Evolutionary conservation across 2,329 filamentous ascomycete genomes (phyloP), one percentile per base, ranked within the genome.

Genomic region (Penicillium fuscoglaucum): DNA sequence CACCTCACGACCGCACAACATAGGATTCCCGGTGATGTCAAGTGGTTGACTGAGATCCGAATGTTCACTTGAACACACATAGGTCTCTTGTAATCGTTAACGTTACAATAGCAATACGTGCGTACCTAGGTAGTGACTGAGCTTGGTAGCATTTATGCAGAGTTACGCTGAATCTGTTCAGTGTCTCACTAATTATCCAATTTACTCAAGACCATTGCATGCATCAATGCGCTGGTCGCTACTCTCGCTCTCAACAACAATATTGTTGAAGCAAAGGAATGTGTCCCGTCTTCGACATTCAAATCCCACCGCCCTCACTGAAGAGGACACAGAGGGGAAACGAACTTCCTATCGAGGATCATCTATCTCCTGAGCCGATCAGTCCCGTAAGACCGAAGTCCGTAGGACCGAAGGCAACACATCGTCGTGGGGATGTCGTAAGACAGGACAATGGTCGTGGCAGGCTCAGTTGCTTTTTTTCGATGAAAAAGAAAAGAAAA

Each of bases 231-330:
- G 6, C 19, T n/a, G 26, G 15, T 33, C 13, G 6, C 19, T 52
- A 46, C 33, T 46, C 19, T 29, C 2, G 10, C 55, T 35, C 17
- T 41, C 28, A 51, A 33, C 46, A 29, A 15, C 17, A 41, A 31
- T 13, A 39, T 24, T 28, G 26, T 54, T 52, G 46, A 40, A 10
- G 47, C 39, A 45, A 58, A 61, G 59, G 59, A 61, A 74, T 75
- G 76, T 82, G 77, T 86, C 86, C 86, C 84, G 81, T 87, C 83
- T 83, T 87, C 85, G 86, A 87, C 87, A 88, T 87, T 84, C 80
- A 77, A 77, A 79, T 78, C 84, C 81, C 85, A 86, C 87, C 84
- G 86, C 85, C 84, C 82, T 87, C 86, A 87, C 71, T 83, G 63
- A 86, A 89, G 85, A 86, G 79, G 83, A 88, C 84, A 78, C 84